A percentile compares a stretch with the other conserved stretches of the same genome.
Conservation (phyloP, 2,329 filamentous ascomycete genomes). For the Nothophoma quercina region DNA sequence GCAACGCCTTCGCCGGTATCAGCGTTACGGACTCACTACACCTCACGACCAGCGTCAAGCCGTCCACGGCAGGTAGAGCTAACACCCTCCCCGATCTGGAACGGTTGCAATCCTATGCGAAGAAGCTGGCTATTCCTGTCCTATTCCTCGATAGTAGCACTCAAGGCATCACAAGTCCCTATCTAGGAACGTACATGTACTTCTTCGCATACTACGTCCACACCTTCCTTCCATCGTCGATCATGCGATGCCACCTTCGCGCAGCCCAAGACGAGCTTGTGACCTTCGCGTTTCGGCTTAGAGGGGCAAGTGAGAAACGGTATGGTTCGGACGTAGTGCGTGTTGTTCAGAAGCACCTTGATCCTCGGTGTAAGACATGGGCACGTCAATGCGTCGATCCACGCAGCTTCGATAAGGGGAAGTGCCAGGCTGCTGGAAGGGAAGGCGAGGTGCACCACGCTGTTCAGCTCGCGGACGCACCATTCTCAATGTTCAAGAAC, state of each 20-base stretch:
- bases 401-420: constrained; percentile 27
- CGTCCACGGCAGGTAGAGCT: constrained; percentile 26
- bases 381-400: constrained; percentile 32
- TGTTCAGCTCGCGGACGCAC: constrained; percentile 37
- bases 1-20: constrained; percentile 30
- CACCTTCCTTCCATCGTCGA: constrained; percentile 32
- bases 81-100: constrained; percentile 35
- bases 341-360: constrained; percentile 36
- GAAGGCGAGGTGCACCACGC: constrained; percentile 36
- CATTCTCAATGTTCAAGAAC: constrained; percentile 27
- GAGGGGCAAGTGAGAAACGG: constrained; percentile 27
- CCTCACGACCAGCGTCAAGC: constrained; percentile 26
- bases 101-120: constrained; percentile 34
- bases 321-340: constrained; percentile 31
- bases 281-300: constrained; percentile 39
- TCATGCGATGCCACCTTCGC: constrained; percentile 32
- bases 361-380: constrained; percentile 27
- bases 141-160: constrained; percentile 38
- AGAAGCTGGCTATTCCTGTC: constrained; percentile 34
- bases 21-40: constrained; percentile 36
- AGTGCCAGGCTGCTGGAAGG: constrained; percentile 28
- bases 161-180: constrained; percentile 30
- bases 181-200: constrained; percentile 40
- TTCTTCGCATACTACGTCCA: constrained; percentile 44
- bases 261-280: constrained; percentile 39